Base-by-base conservation (phyloP, 257 asterid genomes). In the Ilex asprella region DNA sequence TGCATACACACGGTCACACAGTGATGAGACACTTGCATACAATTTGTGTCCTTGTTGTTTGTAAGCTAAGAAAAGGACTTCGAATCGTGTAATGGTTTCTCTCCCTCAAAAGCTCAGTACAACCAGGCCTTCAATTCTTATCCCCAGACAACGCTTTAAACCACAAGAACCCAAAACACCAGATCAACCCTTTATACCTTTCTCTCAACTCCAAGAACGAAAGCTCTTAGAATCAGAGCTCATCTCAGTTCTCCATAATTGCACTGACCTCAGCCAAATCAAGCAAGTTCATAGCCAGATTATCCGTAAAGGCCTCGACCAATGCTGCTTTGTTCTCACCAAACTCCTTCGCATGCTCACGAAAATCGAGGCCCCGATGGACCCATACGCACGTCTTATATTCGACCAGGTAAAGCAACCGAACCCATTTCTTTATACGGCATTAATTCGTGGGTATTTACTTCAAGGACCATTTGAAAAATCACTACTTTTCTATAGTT, bases 351-450 rank as follows among this genome's bases (percentile, higher is more conserved):
- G 96, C 3, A 75, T 65, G 79, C 84, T 88, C 56, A 75, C 88
- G 59, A 82, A 81, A 43, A 16, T 77, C 35, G 65, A 70, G 31
- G 78, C 79, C 39, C 67, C 95, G 0, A 67, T 79, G 75, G 73
- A 68, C 31, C 59, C 79, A 32, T 88, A 91, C 55, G 89, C 88
- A 11, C 71, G 62, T 47, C 39, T 64, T 9, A 71, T 86, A 43
- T 86, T 86, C 56, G 58, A 82, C 47, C 86, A 82, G 74, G 88
- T 86, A 41, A 75, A 65, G 1, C 62, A 59, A 58, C 89, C 87
- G 2, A 91, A 84, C 62, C 88, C 95, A 14, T 91, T 91, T 68
- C 73, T 88, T 30, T 91, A 78, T 71, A 86, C 96, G 2, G 86
- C 98, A 47, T 60, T 91, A 61, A 85, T 91, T 10, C 84, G 94